Conservation (phyloP, 2,329 filamentous ascomycete genomes). For the Sporothrix variecibatus region DNA sequence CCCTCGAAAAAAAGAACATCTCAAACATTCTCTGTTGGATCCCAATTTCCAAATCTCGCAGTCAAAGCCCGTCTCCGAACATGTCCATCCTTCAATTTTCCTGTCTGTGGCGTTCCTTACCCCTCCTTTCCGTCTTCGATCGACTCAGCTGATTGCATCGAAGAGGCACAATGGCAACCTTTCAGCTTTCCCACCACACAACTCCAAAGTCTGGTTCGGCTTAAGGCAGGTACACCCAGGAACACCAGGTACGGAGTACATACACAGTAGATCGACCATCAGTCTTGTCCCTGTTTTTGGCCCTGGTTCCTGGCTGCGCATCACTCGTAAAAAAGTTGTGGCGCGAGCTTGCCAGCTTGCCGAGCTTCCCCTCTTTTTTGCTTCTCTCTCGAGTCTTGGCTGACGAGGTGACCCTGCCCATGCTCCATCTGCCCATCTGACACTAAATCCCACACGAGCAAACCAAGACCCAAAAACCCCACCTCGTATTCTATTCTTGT, state of each 20-base stretch:
- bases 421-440: not conserved
- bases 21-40: not conserved
- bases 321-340: not conserved
- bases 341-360: not conserved
- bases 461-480: not conserved
- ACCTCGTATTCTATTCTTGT: constrained; percentile 3
- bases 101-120: not conserved
- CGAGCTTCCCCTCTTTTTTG: constrained; percentile 9
- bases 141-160: constrained; percentile 9
- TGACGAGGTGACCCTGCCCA: not conserved
- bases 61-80: not conserved
- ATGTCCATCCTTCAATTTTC: not conserved
- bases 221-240: not conserved
- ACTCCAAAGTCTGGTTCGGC: not conserved
- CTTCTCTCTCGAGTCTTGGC: not conserved
- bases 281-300: not conserved
- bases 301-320: not conserved
- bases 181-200: not conserved
- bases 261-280: not conserved
- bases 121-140: not conserved
- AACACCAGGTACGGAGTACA: too few species aligned
- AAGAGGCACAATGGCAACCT: too few species aligned
- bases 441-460: not conserved
- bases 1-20: not conserved
- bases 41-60: not conserved